Percentiles rank a stretch among this genome's conserved stretches.
Evolutionary conservation across 768 basidiomycete genomes (phyloP).

Genomic region (Leccinum aurantiacum): DNA sequence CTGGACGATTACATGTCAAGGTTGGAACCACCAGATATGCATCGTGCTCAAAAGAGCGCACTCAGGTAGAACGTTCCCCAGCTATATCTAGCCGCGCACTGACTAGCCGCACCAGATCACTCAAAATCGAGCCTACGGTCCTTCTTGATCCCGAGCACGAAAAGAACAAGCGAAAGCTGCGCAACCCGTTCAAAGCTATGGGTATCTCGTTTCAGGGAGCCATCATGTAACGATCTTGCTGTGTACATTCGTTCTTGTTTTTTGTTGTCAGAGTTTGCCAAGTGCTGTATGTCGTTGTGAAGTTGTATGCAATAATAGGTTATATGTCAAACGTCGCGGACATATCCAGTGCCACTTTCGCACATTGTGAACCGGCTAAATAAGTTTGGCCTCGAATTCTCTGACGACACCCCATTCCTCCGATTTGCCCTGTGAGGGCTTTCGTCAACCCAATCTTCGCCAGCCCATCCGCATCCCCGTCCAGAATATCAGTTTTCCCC

Average conservation of each 20-base stretch:
- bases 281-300: neutral
- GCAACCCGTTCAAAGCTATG: conserved; percentile 9
- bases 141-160: conserved; percentile 20
- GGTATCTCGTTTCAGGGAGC: conserved; percentile 18
- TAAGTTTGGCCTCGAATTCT: conserved; percentile 8
- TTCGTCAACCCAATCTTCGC: conserved; percentile 6
- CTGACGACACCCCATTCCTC: conserved; percentile 20
- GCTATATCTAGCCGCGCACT: neutral
- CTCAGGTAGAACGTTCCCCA: conserved; percentile 16
- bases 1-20: conserved; percentile 25
- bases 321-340: neutral
- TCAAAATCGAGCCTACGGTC: conserved; percentile 28
- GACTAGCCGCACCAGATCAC: conserved; percentile 19
- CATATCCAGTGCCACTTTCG: conserved; percentile 22
- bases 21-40: conserved; percentile 15
- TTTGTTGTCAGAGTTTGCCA: neutral
- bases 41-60: conserved; percentile 25
- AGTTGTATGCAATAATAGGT: neutral
- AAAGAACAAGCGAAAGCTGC: conserved; percentile 1
- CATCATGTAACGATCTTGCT: conserved; percentile 21
- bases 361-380: conserved; percentile 26
- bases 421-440: neutral
- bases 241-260: neutral
- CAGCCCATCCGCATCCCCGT: neutral
- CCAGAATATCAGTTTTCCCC: neutral